phyloP scores from a whole-genome alignment of 2,329 filamentous ascomycete genomes.

The Lachnellula subtilissima region DNA sequence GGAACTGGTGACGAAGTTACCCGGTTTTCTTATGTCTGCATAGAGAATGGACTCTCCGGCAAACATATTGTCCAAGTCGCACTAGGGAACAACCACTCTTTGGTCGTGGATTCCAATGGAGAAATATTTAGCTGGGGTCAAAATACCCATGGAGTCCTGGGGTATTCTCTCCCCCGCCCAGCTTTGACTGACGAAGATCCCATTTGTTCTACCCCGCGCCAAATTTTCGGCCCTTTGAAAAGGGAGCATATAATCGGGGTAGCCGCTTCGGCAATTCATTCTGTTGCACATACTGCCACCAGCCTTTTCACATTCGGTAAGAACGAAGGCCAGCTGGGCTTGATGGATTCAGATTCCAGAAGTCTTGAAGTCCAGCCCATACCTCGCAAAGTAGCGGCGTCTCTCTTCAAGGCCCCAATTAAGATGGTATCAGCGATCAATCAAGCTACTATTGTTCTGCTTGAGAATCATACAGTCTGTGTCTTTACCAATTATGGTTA shows the following conservation, averaged over 20 bases:
- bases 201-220: slow-evolving; percentile 73
- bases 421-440: slow-evolving; percentile 82
- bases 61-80: slow-evolving; percentile 74
- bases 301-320: slow-evolving; percentile 92
- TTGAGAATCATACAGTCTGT: slow-evolving; percentile 85
- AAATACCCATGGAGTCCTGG: slow-evolving; percentile 80
- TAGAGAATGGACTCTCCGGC: slow-evolving; percentile 67
- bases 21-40: slow-evolving; percentile 76
- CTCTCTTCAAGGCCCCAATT: slow-evolving; percentile 69
- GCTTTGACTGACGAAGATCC: slow-evolving; percentile 73
- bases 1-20: slow-evolving; percentile 88
- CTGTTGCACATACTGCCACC: slow-evolving; percentile 75
- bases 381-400: slow-evolving; percentile 83
- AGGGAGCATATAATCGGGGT: slow-evolving; percentile 77
- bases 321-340: slow-evolving; percentile 86
- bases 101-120: slow-evolving; percentile 81
- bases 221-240: slow-evolving; percentile 88
- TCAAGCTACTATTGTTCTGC: slow-evolving; percentile 76
- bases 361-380: slow-evolving; percentile 79
- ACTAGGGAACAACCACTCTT: slow-evolving; percentile 84
- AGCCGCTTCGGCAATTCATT: slow-evolving; percentile 87
- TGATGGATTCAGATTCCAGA: slow-evolving; percentile 91
- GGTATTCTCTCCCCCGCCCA: slow-evolving; percentile 69
- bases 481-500: slow-evolving; percentile 96
- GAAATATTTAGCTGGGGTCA: slow-evolving; percentile 94